phyloP scores from a whole-genome alignment of 2,329 filamentous ascomycete genomes.

The Monosporascus sp. region DNA sequence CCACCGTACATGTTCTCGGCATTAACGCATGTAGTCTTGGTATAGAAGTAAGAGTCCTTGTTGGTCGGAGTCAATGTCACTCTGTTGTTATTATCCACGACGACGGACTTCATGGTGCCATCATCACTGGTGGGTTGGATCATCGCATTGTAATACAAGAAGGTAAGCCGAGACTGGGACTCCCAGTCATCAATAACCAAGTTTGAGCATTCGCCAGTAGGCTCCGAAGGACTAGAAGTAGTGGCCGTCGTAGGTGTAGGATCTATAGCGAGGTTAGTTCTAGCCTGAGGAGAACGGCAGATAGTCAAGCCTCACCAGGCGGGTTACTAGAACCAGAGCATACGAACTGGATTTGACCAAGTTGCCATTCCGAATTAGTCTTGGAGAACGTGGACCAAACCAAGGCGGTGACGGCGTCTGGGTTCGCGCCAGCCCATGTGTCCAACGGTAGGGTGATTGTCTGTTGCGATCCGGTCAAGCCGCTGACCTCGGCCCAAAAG shows the following conservation, averaged over 20 bases:
- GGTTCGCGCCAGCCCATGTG: background rate
- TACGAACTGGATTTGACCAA: slow-evolving; percentile 1
- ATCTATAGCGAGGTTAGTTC: background rate
- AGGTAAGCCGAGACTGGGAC: slow-evolving; percentile 57
- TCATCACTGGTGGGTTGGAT: slow-evolving; percentile 52
- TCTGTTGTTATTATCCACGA: slow-evolving; percentile 45
- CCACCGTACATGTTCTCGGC: slow-evolving; percentile 47
- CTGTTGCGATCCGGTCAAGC: slow-evolving; percentile 3
- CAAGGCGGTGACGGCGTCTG: slow-evolving; percentile 1
- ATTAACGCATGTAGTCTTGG: slow-evolving; percentile 50
- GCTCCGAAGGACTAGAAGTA: background rate
- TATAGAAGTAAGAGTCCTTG: slow-evolving; percentile 53
- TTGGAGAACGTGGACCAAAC: slow-evolving; percentile 3
- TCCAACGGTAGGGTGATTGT: slow-evolving; percentile 1
- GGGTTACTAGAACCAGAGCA: background rate
- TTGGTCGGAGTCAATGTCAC: slow-evolving; percentile 47
- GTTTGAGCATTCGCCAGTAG: background rate
- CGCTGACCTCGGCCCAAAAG: background rate
- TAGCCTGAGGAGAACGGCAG: background rate
- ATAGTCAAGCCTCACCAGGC: background rate
- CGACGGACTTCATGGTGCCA: slow-evolving; percentile 49
- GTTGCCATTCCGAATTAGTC: background rate
- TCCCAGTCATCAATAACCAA: slow-evolving; percentile 55
- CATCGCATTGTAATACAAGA: slow-evolving; percentile 57
- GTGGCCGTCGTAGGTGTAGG: background rate